A percentile compares a stretch with the other conserved stretches of the same genome.
Conservation (phyloP, 345 rosid genomes). For the Fremontodendron californicum region DNA sequence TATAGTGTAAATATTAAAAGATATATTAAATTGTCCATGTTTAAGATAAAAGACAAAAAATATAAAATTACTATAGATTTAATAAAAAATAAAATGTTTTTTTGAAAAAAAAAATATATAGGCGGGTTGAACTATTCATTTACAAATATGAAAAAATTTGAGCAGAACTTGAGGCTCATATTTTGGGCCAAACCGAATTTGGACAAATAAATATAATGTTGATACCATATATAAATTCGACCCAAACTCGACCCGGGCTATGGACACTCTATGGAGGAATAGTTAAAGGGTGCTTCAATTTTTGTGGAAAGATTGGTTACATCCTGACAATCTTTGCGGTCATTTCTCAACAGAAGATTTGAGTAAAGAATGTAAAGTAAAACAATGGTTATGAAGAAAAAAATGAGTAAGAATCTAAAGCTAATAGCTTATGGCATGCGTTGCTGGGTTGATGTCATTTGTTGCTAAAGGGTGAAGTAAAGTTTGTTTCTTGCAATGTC, state of each 20-base stretch:
- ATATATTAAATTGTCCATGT: too few relatives aligned
- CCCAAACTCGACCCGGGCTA: background rate
- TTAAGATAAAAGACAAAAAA: too few relatives aligned
- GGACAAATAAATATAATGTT: too few relatives aligned
- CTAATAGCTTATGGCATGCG: constrained; percentile 25
- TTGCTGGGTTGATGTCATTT: constrained; percentile 18
- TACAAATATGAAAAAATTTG: too few relatives aligned
- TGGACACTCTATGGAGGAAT: constrained; percentile 19
- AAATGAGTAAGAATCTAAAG: constrained; percentile 34
- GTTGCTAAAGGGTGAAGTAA: background rate
- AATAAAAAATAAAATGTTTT: too few relatives aligned
- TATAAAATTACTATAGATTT: too few relatives aligned
- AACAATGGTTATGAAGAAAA: constrained; percentile 42
- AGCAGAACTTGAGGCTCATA: too few relatives aligned
- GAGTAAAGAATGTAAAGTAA: constrained; percentile 49
- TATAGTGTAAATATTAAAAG: too few relatives aligned
- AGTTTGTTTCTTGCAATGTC: constrained; percentile 10
- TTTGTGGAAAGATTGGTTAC: constrained; percentile 11
- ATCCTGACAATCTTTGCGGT: constrained; percentile 25
- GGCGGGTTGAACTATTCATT: too few relatives aligned
- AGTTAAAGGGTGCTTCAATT: background rate
- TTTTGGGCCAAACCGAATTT: too few relatives aligned
- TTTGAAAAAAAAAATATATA: too few relatives aligned
- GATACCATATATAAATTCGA: too few relatives aligned
- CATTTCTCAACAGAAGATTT: constrained; percentile 31